Evolutionary conservation across 2,329 filamentous ascomycete genomes (phyloP), one percentile per base, ranked within the genome.

Genomic region (Colletotrichum cereale): DNA sequence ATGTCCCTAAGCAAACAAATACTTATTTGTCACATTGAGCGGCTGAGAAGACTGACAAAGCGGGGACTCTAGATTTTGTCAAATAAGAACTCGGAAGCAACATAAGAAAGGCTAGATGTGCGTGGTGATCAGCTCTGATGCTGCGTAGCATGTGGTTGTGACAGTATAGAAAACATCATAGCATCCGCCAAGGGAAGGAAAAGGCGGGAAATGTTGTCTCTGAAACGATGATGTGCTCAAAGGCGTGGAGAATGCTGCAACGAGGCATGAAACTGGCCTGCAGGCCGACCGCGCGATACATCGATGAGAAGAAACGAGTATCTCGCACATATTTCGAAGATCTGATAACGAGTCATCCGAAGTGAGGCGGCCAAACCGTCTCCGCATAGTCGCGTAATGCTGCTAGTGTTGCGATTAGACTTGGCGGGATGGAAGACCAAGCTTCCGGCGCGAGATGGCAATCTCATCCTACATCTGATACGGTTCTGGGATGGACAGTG

Each of bases 371-470:
- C 56, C 50, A 48, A 57, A n/a, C 50, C 21, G n/a, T 34, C 56
- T 62, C 34, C 14, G 50, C 42, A 68, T 68, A 52, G 36, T 53
- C 44, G 58, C 29, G 52, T 47, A 40, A 52, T 55, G 36, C 21
- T 71, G 29, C 53, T 53, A 10, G 26, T 63, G 29, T 48, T 40
- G 40, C 14, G 31, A n/a, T 10, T 31, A 26, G 38, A 40, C 65
- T 71, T 71, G 68, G 65, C 65, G 16, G 29, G 29, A 38, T 68
- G 38, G 53, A 64, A 72, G 31, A 18, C 58, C 38, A 31, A 26
- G 47, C 24, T 68, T 53, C 60, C 65, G 69, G 69, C 66, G 60
- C 29, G 58, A 68, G 40, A 61, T 69, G 66, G n/a, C 47, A 38
- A 42, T 62, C 42, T 53, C 42, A 36, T 62, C 44, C 50, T 50